Evolutionary conservation across 176 grass and related monocot genomes (phyloP).

Genomic region (Phragmites australis): DNA sequence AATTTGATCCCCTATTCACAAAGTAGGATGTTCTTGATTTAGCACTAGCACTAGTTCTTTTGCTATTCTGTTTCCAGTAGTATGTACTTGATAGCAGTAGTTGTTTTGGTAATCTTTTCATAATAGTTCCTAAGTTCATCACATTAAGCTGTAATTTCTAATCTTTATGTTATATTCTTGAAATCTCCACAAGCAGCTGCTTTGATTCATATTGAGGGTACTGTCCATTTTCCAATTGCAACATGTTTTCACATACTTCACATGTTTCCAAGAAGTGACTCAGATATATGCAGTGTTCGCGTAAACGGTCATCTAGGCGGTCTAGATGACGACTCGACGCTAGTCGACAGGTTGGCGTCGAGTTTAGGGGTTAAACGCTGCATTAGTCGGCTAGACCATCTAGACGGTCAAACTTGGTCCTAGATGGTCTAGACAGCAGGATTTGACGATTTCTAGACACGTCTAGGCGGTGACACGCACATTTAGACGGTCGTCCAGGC

Average conservation of each 20-base stretch:
- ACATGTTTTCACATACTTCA: not conserved
- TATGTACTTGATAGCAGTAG: not conserved
- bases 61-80: not conserved
- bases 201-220: not conserved
- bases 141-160: not conserved
- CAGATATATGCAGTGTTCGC: too few species aligned
- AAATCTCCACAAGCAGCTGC: not conserved
- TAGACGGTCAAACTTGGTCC: too few species aligned
- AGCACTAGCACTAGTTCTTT: not conserved
- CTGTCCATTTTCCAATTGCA: not conserved
- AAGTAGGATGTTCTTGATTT: slow-evolving; percentile 13
- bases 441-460: too few species aligned
- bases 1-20: not conserved
- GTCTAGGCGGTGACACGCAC: too few species aligned
- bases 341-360: too few species aligned
- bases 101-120: slow-evolving; percentile 9
- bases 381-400: too few species aligned
- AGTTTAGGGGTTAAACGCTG: too few species aligned
- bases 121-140: not conserved
- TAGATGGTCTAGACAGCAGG: too few species aligned
- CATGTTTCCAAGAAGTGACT: not conserved
- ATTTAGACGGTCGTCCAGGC: too few species aligned
- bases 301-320: too few species aligned
- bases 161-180: not conserved
- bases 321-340: too few species aligned